A percentile compares a stretch with the other conserved stretches of the same genome.
Evolutionary conservation across 2,329 filamentous ascomycete species (phyloP).

Genomic region (Neonectria neomacrospora): DNA sequence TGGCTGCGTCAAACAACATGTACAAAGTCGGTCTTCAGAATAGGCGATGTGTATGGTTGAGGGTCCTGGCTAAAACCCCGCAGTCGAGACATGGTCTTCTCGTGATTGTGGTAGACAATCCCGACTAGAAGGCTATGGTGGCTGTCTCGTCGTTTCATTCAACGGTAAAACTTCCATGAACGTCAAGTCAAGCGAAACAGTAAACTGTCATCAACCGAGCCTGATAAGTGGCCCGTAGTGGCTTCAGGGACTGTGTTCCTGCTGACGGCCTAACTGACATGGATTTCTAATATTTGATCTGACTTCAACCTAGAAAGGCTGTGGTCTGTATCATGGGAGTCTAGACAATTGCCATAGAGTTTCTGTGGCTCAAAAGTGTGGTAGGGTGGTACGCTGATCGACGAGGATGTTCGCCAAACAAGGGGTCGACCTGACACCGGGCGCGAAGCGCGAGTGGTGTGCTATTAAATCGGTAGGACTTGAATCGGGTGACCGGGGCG

Average conservation of each 20-base stretch:
- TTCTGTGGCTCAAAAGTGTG: neutral
- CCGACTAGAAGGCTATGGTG: neutral
- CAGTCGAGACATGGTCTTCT: neutral
- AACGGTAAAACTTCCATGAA: neutral
- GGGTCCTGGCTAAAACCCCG: neutral
- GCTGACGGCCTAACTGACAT: neutral
- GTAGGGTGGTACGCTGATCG: neutral
- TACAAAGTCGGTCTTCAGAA: neutral
- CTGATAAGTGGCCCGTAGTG: neutral
- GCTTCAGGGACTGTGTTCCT: neutral
- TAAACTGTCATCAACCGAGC: neutral
- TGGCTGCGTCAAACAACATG: neutral
- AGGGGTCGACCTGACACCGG: neutral
- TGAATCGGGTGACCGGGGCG: neutral
- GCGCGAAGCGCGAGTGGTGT: neutral
- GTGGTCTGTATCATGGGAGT: neutral
- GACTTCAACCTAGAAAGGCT: neutral
- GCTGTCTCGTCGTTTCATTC: neutral
- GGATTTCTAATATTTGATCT: neutral
- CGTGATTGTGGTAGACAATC: neutral
- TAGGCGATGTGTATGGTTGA: neutral
- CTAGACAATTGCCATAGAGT: neutral
- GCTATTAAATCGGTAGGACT: neutral
- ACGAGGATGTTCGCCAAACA: neutral
- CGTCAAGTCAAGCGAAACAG: neutral